These are phyloP conservation scores for Knufia fluminis DNA, from an alignment of 2,329 filamentous ascomycete genomes.

Conservation along the genomic window DNA sequence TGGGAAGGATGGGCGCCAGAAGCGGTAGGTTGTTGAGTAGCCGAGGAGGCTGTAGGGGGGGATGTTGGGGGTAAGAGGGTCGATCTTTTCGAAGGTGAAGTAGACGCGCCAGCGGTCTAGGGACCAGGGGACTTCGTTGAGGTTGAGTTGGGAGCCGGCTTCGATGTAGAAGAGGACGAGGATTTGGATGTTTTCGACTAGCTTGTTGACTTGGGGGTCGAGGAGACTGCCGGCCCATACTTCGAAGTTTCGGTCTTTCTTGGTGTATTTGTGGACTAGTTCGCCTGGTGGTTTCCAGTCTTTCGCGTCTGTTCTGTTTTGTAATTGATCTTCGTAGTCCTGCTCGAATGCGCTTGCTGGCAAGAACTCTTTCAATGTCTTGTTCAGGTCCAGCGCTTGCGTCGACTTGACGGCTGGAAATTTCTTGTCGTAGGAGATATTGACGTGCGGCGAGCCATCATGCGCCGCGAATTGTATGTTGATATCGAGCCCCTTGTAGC, in stretches of 20 bases:
- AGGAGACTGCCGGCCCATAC: slow-evolving; percentile 72
- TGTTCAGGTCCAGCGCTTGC: slow-evolving; percentile 59
- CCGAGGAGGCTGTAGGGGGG: slow-evolving; percentile 73
- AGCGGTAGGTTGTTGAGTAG: slow-evolving; percentile 83
- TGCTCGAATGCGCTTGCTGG: slow-evolving; percentile 57
- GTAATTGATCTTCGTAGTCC: slow-evolving; percentile 54
- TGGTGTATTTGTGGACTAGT: slow-evolving; percentile 55
- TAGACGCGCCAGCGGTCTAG: slow-evolving; percentile 85
- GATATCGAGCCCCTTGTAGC: slow-evolving; percentile 74
- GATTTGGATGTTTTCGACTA: slow-evolving; percentile 75
- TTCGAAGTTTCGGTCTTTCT: slow-evolving; percentile 60
- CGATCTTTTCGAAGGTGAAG: slow-evolving; percentile 60
- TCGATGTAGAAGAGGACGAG: slow-evolving; percentile 84
- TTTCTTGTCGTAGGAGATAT: slow-evolving; percentile 62
- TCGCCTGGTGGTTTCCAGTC: slow-evolving; percentile 66
- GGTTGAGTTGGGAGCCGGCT: slow-evolving; percentile 68
- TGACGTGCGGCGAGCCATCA: slow-evolving; percentile 70
- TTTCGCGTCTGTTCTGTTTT: slow-evolving; percentile 32
- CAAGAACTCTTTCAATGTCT: slow-evolving; percentile 57
- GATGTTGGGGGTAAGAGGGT: slow-evolving; percentile 33
- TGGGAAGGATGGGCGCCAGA: slow-evolving; percentile 56
- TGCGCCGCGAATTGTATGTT: slow-evolving; percentile 59
- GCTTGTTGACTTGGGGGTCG: slow-evolving; percentile 57
- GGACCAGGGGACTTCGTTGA: slow-evolving; percentile 63
- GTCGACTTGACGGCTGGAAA: slow-evolving; percentile 60